These are phyloP conservation scores for Chaetomium strumarium DNA, from an alignment of 2,329 filamentous ascomycete genomes.

Conservation along the genomic window DNA sequence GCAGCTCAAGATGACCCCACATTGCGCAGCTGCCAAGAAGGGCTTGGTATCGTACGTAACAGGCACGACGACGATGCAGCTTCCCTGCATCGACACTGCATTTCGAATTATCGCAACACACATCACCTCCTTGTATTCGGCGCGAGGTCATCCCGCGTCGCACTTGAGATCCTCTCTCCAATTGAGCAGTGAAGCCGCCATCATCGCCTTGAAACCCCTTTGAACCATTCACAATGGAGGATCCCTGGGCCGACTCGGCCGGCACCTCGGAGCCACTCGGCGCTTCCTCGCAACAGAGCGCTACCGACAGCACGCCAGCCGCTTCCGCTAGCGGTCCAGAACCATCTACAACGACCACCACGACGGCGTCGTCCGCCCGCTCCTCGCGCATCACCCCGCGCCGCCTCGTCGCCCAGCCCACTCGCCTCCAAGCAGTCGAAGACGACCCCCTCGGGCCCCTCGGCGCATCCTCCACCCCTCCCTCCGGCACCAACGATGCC, in stretches of 20 bases:
- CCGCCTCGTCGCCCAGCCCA: slow-evolving; percentile 67
- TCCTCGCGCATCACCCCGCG: slow-evolving; percentile 46
- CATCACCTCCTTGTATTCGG: too few relatives aligned
- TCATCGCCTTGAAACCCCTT: background rate
- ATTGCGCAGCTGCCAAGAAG: slow-evolving; percentile 18
- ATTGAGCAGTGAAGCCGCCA: background rate
- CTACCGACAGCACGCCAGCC: slow-evolving; percentile 28
- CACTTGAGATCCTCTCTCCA: background rate
- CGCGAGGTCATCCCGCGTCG: background rate
- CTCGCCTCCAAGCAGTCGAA: slow-evolving; percentile 69
- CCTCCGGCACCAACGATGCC: background rate
- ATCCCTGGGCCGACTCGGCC: slow-evolving; percentile 48
- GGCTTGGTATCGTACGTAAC: slow-evolving; percentile 16
- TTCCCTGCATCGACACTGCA: background rate
- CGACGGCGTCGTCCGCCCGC: slow-evolving; percentile 27
- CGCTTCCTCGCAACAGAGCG: slow-evolving; percentile 21
- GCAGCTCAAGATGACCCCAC: slow-evolving; percentile 14
- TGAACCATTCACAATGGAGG: slow-evolving; percentile 29
- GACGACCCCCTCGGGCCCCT: slow-evolving; percentile 73
- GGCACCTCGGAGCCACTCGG: slow-evolving; percentile 20
- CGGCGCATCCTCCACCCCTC: slow-evolving; percentile 52
- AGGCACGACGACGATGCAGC: background rate
- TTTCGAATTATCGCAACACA: too few relatives aligned
- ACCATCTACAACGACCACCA: background rate
- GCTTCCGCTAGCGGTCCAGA: background rate